These are phyloP conservation scores for Melampsora larici-populina DNA, from an alignment of 1,284 basidiomycete species.

Conservation along the genomic window DNA sequence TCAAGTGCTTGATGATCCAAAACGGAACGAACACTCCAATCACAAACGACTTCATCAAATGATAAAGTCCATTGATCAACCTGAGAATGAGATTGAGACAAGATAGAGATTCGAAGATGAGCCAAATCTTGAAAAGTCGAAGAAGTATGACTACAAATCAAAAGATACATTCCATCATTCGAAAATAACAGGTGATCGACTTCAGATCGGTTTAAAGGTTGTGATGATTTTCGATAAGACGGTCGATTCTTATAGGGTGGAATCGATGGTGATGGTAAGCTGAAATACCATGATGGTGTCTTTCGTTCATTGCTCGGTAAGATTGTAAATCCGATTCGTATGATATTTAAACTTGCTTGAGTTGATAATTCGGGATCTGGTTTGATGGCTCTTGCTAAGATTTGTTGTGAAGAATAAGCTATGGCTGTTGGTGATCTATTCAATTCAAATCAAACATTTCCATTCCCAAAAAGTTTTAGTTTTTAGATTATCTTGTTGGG, in stretches of 20 bases:
- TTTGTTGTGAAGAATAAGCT: constrained; percentile 23
- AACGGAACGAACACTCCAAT: neutral
- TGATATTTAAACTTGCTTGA: neutral
- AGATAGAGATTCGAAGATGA: neutral
- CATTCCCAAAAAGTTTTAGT: no score
- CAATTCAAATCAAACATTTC: neutral
- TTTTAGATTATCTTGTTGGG: no score
- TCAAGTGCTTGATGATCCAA: neutral
- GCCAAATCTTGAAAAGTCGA: neutral
- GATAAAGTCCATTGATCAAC: neutral
- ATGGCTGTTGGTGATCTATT: neutral
- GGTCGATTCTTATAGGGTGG: neutral
- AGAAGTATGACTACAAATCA: constrained; percentile 12
- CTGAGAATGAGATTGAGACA: neutral
- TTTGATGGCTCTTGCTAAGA: neutral
- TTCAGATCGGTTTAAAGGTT: neutral
- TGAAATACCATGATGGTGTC: neutral
- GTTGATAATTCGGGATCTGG: neutral
- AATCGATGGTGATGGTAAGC: neutral
- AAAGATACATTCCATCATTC: constrained; percentile 5
- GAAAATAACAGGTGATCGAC: constrained; percentile 11
- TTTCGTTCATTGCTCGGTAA: neutral
- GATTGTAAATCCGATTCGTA: neutral
- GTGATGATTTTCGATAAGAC: neutral
- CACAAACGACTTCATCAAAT: constrained; percentile 2